Percentiles rank a stretch among this genome's conserved stretches.
Conservation (phyloP, 257 asterid genomes). For the Solanum rostratum region DNA sequence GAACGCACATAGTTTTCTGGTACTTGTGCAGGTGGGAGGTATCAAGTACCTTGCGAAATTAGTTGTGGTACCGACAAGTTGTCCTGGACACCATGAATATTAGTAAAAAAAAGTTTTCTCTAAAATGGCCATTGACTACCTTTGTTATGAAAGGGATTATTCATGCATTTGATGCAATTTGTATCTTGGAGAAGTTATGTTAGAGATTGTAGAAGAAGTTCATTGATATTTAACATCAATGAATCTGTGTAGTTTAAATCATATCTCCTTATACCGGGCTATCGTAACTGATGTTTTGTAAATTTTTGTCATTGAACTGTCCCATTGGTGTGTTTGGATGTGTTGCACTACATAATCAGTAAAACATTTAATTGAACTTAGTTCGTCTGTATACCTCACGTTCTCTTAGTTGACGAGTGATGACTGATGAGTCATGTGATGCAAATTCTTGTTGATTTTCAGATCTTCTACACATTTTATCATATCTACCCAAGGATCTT, state of each 20-base stretch:
- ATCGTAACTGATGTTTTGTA: neutral
- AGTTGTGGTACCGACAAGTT: neutral
- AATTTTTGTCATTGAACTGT: neutral
- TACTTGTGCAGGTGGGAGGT: neutral
- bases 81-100: neutral
- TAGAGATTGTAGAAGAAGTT: neutral
- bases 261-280: neutral
- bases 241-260: neutral
- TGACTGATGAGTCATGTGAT: neutral
- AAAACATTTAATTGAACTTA: neutral
- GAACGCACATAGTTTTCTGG: no score
- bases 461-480: constrained; percentile 89
- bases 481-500: constrained; percentile 79
- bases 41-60: neutral
- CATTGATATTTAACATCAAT: neutral
- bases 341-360: neutral
- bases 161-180: neutral
- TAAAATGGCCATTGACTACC: neutral
- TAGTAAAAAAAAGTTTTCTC: no score
- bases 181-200: neutral
- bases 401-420: neutral
- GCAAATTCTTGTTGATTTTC: constrained; percentile 20
- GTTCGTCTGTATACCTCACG: neutral
- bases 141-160: neutral
- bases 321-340: neutral